A percentile compares a stretch with the other conserved stretches of the same genome.
These are phyloP conservation scores for Solanum ossicruentum DNA, from an alignment of 257 asterid species.

Conservation along the genomic window DNA sequence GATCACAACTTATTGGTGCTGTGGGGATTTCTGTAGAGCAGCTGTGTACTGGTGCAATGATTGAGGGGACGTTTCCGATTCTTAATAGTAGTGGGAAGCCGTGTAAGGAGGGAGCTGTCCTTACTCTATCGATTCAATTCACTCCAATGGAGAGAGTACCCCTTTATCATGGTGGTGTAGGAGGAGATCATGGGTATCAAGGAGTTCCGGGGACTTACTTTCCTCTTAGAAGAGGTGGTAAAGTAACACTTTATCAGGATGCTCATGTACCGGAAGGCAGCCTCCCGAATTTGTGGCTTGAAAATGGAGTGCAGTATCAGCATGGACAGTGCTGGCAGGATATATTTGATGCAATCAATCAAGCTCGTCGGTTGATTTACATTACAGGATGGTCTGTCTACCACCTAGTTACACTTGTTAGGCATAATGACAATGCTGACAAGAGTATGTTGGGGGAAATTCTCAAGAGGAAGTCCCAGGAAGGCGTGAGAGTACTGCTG, in stretches of 20 bases:
- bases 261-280: conserved; percentile 51
- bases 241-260: conserved; percentile 69
- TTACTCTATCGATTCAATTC: conserved; percentile 60
- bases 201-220: conserved; percentile 86
- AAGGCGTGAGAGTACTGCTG: conserved; percentile 83
- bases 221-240: conserved; percentile 65
- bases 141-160: conserved; percentile 42
- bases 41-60: conserved; percentile 24
- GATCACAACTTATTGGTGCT: conserved; percentile 77
- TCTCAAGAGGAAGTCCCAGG: conserved; percentile 74
- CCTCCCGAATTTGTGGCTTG: conserved; percentile 41
- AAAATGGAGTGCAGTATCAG: conserved; percentile 27
- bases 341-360: conserved; percentile 50
- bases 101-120: conserved; percentile 48
- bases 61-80: conserved; percentile 55
- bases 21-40: conserved; percentile 69
- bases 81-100: conserved; percentile 49
- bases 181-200: conserved; percentile 29
- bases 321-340: conserved; percentile 72
- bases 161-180: conserved; percentile 64
- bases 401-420: conserved; percentile 64
- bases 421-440: conserved; percentile 34
- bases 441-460: conserved; percentile 59
- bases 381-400: conserved; percentile 92
- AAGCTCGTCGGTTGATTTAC: conserved; percentile 66